Evolutionary conservation across 306 rosid species (phyloP).

Genomic region (Begonia loranthoides): DNA sequence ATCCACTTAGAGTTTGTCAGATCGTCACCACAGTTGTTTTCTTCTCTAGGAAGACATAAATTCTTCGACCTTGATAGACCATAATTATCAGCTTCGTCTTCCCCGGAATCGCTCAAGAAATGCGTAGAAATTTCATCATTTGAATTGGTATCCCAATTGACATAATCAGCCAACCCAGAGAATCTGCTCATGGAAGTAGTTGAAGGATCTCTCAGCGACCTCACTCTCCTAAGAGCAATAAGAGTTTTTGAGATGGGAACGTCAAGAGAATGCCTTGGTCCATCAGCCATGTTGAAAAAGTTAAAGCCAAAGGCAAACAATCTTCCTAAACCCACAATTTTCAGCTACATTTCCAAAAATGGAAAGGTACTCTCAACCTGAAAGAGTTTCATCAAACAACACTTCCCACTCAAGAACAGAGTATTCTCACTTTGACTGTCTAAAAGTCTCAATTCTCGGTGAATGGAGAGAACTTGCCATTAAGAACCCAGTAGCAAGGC

Average conservation of each 20-base stretch:
- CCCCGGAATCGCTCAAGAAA: slow-evolving; percentile 22
- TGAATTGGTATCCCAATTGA: slow-evolving; percentile 59
- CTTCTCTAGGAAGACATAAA: slow-evolving; percentile 14
- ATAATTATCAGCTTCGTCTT: slow-evolving; percentile 23
- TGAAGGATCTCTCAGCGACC: slow-evolving; percentile 83
- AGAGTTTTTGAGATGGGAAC: slow-evolving; percentile 73
- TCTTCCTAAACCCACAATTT: slow-evolving; percentile 10
- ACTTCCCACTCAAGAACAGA: no score
- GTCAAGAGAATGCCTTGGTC: slow-evolving; percentile 73
- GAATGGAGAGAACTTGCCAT: no score
- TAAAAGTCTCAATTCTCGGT: no score
- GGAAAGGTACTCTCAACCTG: no score
- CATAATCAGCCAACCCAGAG: slow-evolving; percentile 38
- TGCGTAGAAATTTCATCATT: slow-evolving; percentile 37
- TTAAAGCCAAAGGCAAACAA: background rate
- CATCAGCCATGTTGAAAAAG: slow-evolving; percentile 39
- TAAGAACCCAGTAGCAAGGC: no score
- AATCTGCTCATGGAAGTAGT: slow-evolving; percentile 57
- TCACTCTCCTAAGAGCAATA: slow-evolving; percentile 65
- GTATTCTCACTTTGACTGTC: no score
- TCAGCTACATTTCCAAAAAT: no score
- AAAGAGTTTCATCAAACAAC: no score
- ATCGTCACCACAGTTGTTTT: slow-evolving; percentile 18
- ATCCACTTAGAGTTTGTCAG: slow-evolving; percentile 21
- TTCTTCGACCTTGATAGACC: slow-evolving; percentile 15